These are phyloP conservation scores for Dalechampia spathulata DNA, from an alignment of 441 rosid genomes.

Conservation along the genomic window DNA sequence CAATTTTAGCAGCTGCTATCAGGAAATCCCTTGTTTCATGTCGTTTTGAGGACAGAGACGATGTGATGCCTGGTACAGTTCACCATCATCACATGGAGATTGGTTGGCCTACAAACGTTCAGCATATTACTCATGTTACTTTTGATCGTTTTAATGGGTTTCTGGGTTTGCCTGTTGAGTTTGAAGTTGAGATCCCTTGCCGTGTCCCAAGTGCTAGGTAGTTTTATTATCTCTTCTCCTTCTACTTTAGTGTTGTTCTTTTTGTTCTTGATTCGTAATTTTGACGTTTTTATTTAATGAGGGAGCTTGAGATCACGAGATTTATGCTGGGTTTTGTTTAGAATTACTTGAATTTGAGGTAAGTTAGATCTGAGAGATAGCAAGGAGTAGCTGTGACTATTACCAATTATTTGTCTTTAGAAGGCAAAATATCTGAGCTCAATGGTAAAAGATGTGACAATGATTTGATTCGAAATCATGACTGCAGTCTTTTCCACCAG, in stretches of 20 bases:
- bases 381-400: not conserved
- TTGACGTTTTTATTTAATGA: not conserved
- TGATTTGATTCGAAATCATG: no score
- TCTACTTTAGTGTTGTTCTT: not conserved
- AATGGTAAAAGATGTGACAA: no score
- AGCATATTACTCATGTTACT: conserved; percentile 85
- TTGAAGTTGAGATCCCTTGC: conserved; percentile 86
- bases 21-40: conserved; percentile 86
- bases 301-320: not conserved
- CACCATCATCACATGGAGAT: conserved; percentile 55
- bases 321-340: conserved; percentile 7
- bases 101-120: conserved; percentile 91
- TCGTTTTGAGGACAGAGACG: conserved; percentile 51
- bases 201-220: conserved; percentile 97
- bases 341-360: not conserved
- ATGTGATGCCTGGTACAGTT: conserved; percentile 21
- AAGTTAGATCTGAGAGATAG: conserved; percentile 23
- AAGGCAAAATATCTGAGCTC: no score
- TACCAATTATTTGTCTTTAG: not conserved
- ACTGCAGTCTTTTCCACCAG: no score
- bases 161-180: conserved; percentile 88
- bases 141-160: conserved; percentile 93
- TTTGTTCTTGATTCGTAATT: not conserved
- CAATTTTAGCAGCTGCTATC: conserved; percentile 57
- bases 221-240: not conserved